A percentile compares a stretch with the other conserved stretches of the same genome.
phyloP scores from a whole-genome alignment of 83 land plant species.

The Larix sibirica region DNA sequence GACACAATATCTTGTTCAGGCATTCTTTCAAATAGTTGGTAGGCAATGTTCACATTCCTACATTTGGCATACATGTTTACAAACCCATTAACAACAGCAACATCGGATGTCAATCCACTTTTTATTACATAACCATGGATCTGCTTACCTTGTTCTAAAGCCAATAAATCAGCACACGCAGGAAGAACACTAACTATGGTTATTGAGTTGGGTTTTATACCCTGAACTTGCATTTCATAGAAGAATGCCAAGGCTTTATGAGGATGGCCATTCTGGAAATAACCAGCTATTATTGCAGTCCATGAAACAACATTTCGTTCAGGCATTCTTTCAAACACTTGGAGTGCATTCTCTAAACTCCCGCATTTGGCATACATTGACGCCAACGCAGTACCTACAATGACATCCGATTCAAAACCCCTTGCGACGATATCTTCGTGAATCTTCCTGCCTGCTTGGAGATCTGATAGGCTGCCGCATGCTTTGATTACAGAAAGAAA shows the following conservation, averaged over 20 bases:
- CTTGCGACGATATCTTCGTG: conserved; percentile 42
- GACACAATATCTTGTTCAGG: no score
- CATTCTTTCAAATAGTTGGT: no score
- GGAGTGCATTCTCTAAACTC: conserved; percentile 27
- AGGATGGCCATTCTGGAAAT: conserved; percentile 27
- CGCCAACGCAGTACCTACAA: conserved; percentile 53
- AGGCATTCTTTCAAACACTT: conserved; percentile 25
- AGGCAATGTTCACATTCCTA: no score
- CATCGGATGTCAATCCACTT: no score
- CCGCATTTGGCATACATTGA: conserved; percentile 55
- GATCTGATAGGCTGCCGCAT: conserved; percentile 25
- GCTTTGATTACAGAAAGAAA: conserved; percentile 52
- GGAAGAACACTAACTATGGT: no score
- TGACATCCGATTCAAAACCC: conserved; percentile 44
- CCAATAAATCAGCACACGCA: no score
- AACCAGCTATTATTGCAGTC: conserved; percentile 63
- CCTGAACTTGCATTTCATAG: conserved; percentile 29
- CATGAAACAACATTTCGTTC: conserved; percentile 51
- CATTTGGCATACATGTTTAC: no score
- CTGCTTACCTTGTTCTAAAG: no score
- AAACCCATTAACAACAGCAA: no score
- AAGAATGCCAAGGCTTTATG: conserved; percentile 56
- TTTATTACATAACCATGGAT: no score
- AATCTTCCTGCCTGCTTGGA: conserved; percentile 34
- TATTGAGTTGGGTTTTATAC: no score